phyloP scores from a whole-genome alignment of 768 basidiomycete genomes.

The Roridomyces roridus region DNA sequence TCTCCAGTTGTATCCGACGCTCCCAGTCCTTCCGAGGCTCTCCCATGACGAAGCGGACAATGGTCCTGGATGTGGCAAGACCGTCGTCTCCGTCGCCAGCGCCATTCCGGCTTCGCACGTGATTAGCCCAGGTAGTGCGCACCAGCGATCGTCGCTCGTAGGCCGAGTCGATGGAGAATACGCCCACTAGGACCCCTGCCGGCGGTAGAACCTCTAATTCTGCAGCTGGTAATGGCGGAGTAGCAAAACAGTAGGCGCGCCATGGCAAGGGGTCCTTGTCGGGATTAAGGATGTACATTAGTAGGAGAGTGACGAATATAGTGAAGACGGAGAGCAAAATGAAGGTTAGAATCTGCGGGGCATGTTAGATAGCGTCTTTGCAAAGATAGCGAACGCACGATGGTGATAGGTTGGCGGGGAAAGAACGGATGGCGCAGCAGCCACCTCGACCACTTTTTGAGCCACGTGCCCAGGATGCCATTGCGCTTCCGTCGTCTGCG shows the following conservation, averaged over 20 bases:
- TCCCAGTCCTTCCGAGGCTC: slow-evolving; percentile 83
- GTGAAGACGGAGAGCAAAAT: slow-evolving; percentile 83
- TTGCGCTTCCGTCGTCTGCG: slow-evolving; percentile 60
- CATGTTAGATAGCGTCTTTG: slow-evolving; percentile 16
- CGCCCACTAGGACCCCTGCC: slow-evolving; percentile 85
- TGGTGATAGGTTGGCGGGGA: slow-evolving; percentile 81
- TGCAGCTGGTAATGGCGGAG: slow-evolving; percentile 68
- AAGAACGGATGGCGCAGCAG: slow-evolving; percentile 77
- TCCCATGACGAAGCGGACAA: slow-evolving; percentile 90
- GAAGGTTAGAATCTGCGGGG: slow-evolving; percentile 66
- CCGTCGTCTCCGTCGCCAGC: slow-evolving; percentile 74
- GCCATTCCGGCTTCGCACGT: slow-evolving; percentile 77
- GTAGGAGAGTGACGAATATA: slow-evolving; percentile 80
- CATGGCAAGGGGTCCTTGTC: slow-evolving; percentile 95
- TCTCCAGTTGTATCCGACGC: slow-evolving; percentile 81
- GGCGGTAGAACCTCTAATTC: slow-evolving; percentile 79
- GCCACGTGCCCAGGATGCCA: slow-evolving; percentile 49
- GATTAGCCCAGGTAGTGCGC: slow-evolving; percentile 88
- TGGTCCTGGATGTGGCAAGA: slow-evolving; percentile 77
- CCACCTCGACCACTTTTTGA: slow-evolving; percentile 61
- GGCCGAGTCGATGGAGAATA: slow-evolving; percentile 88
- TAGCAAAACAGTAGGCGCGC: slow-evolving; percentile 85
- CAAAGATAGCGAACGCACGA: slow-evolving; percentile 58
- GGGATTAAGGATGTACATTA: slow-evolving; percentile 93
- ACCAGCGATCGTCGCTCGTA: slow-evolving; percentile 88